Evolutionary conservation across 352 stramenopile genomes (phyloP), one percentile per base, ranked within the genome.

Genomic region (Chrysophaeum taylorii): DNA sequence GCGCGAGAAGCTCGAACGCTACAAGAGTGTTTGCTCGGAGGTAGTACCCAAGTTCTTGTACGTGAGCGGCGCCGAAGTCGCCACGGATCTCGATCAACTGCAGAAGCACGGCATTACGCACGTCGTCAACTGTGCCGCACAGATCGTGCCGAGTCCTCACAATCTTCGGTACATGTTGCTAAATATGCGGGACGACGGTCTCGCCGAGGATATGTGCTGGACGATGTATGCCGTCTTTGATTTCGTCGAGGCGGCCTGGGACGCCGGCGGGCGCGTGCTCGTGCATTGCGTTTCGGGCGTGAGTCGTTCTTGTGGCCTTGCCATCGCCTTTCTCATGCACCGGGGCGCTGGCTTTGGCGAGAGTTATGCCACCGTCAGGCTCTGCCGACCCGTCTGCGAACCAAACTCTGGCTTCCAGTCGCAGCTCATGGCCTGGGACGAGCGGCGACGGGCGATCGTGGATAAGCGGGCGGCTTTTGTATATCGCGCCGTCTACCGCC

Each of bases 71-170:
- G 86, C 84, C 7, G 74, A 78, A 14, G 88, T 84, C n/a, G 86
- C 86, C 23, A 88, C 89, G 64, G 84, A 93, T 72, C 82, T 84
- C 68, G 82, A 85, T 27, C 78, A 85, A 53, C 75, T 94, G 35
- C 63, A 75, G 23, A 73, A 83, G 61, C 72, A 83, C 16, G 86
- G 87, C 41, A 90, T 94, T 70, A 94, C 88, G 2, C 88, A 94
- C 74, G 78, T 94, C 41, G 86, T 94, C 73, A 94, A 94, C 67
- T 93, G 87, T 67, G 87, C 87, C 0, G 88, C 84, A 18, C 86
- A 76, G 42, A 82, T 90, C 14, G 82, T 85, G 36, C 85, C 87
- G 29, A 82, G 84, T 43, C 85, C 83, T 35, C 92, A 87, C 48
- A 80, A 88, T 0, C 93, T 94, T 45, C 75, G 76, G 57, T 94